phyloP scores from a whole-genome alignment of 2,329 filamentous ascomycete species.

The Hansfordia pulvinata region DNA sequence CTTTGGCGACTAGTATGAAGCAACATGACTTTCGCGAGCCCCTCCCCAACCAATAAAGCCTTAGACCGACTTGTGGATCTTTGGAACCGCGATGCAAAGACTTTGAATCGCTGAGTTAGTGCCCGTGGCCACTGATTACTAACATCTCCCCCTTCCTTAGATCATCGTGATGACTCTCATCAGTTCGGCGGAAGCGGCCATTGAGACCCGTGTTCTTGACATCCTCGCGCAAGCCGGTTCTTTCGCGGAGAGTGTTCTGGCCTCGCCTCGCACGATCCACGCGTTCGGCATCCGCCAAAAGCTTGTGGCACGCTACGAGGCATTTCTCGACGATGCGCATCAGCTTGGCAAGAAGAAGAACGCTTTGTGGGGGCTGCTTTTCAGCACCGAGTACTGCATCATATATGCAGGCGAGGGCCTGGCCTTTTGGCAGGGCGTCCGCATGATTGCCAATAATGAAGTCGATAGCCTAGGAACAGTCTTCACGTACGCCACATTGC shows the following conservation, averaged over 20 bases:
- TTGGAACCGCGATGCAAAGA: too few species aligned
- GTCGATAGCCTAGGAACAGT: constrained; percentile 22
- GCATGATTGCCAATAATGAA: constrained; percentile 21
- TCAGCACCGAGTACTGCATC: constrained; percentile 23
- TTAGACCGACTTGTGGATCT: too few species aligned
- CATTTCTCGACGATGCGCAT: constrained; percentile 21
- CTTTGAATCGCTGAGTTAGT: too few species aligned
- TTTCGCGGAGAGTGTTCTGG: constrained; percentile 22
- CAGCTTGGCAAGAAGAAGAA: constrained; percentile 22
- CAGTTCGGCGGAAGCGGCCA: constrained; percentile 2
- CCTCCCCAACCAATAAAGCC: too few species aligned
- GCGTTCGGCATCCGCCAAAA: constrained; percentile 26
- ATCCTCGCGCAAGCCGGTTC: constrained; percentile 19
- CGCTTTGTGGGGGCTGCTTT: constrained; percentile 22
- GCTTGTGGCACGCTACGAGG: constrained; percentile 23
- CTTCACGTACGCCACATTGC: constrained; percentile 24
- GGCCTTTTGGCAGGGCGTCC: constrained; percentile 30
- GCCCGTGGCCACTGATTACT: constrained; percentile 3
- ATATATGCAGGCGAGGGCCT: constrained; percentile 27
- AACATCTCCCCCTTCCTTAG: too few species aligned
- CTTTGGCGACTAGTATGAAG: too few species aligned
- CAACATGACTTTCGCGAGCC: too few species aligned
- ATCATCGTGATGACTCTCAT: constrained; percentile 2
- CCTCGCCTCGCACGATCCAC: constrained; percentile 25
- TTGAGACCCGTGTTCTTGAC: constrained; percentile 18